phyloP scores from a whole-genome alignment of 2,329 filamentous ascomycete species.

The Monilinia laxa region DNA sequence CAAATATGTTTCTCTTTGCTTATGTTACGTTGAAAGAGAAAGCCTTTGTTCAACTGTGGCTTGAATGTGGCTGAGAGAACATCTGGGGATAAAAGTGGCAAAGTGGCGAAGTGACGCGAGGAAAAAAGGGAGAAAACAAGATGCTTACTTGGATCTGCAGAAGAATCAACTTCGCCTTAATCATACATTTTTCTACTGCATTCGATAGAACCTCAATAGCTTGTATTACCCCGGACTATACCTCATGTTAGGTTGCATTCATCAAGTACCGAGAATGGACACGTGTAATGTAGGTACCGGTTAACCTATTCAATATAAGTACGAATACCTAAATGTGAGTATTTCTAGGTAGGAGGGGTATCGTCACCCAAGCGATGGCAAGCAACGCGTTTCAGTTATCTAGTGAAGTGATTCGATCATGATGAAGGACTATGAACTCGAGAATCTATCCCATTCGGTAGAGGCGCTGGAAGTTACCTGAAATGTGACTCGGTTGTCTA shows the following conservation, averaged over 20 bases:
- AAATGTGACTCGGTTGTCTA: background rate
- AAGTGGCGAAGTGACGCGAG: no score
- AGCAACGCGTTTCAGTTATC: background rate
- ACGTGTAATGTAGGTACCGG: no score
- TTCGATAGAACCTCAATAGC: no score
- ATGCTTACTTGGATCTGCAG: no score
- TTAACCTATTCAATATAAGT: background rate
- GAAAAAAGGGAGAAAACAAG: no score
- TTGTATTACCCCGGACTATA: background rate
- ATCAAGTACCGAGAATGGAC: background rate
- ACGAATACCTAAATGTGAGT: background rate
- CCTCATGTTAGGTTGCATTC: no score
- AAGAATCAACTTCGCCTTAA: no score
- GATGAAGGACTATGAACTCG: background rate
- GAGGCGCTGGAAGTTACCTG: background rate
- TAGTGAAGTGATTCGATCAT: no score
- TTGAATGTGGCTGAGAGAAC: background rate
- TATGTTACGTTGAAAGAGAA: background rate
- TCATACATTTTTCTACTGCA: no score
- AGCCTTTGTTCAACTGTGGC: background rate
- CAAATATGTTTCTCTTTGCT: background rate
- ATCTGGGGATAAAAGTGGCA: no score
- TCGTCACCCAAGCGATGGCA: conserved; percentile 2
- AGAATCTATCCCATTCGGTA: background rate
- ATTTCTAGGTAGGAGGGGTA: conserved; percentile 3